phyloP scores from a whole-genome alignment of 345 rosid genomes.

The Eucalyptus paniculata region DNA sequence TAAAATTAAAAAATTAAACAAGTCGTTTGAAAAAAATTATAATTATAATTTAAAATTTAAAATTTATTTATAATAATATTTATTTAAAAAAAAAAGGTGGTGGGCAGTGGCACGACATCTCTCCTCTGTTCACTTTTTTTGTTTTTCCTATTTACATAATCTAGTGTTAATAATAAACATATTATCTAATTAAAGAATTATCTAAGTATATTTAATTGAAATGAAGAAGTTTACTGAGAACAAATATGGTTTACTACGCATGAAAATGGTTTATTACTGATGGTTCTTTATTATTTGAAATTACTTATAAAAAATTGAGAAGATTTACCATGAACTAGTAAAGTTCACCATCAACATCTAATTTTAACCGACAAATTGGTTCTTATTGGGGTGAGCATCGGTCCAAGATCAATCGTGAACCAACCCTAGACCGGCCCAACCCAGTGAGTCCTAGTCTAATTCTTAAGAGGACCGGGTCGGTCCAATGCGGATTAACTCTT shows the following conservation, averaged over 20 bases:
- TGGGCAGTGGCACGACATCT: not conserved
- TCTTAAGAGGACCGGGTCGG: too few species aligned
- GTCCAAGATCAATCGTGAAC: fast-evolving
- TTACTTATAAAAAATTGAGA: not conserved
- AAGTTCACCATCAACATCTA: not conserved
- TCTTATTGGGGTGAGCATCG: too few species aligned
- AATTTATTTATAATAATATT: too few species aligned
- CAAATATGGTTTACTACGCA: not conserved
- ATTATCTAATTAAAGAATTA: not conserved
- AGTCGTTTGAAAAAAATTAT: too few species aligned
- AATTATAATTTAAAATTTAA: too few species aligned
- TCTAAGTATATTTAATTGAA: not conserved
- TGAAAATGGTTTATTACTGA: not conserved
- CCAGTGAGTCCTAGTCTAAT: fast-evolving
- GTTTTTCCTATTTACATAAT: too few species aligned
- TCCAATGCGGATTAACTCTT: too few species aligned
- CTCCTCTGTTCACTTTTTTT: not conserved
- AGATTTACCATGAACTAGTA: not conserved
- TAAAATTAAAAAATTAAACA: too few species aligned
- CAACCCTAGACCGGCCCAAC: too few species aligned
- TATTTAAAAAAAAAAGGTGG: not conserved
- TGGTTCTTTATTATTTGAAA: not conserved
- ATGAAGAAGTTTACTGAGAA: not conserved
- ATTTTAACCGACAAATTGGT: not conserved
- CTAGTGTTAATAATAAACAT: not conserved